These are phyloP conservation scores for Urostyla sp. DNA, from an alignment of 73 alveolate genomes.

Conservation along the genomic window DNA sequence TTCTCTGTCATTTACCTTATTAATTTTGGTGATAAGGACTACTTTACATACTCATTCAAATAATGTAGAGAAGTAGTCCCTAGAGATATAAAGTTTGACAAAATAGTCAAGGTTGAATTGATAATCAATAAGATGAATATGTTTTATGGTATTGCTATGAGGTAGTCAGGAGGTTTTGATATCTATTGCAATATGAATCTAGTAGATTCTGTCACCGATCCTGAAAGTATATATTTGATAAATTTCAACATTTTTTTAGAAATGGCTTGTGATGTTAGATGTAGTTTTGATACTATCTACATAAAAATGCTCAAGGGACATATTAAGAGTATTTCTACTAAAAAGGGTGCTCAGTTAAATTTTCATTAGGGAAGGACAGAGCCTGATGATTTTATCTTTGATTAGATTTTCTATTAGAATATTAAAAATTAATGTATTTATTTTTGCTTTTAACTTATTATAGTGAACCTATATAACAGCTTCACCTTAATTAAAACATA, in stretches of 20 bases:
- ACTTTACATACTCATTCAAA: background rate
- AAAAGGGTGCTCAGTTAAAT: conserved; percentile 16
- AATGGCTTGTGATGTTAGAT: conserved; percentile 6
- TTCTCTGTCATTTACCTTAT: conserved; percentile 3
- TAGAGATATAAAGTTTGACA: conserved; percentile 9
- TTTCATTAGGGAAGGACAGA: background rate
- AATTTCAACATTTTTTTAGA: background rate
- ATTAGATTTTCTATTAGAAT: conserved; percentile 29
- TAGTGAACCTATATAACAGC: conserved; percentile 20
- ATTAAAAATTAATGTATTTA: conserved; percentile 27
- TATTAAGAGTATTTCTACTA: background rate
- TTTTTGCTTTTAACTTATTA: background rate
- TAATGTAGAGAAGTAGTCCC: conserved; percentile 27
- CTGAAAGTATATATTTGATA: background rate
- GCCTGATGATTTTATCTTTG: conserved; percentile 17
- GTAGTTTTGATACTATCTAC: conserved; percentile 37
- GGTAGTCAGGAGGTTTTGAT: conserved; percentile 41
- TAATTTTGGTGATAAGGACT: background rate
- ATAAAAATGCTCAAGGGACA: conserved; percentile 16
- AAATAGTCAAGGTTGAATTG: background rate
- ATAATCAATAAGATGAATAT: background rate
- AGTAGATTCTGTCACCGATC: conserved; percentile 22
- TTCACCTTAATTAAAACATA: conserved; percentile 28
- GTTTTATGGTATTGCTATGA: conserved; percentile 22
- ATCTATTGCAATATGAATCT: conserved; percentile 39